These are phyloP conservation scores for Nakataea oryzae DNA, from an alignment of 2,329 filamentous ascomycete genomes.

Conservation along the genomic window DNA sequence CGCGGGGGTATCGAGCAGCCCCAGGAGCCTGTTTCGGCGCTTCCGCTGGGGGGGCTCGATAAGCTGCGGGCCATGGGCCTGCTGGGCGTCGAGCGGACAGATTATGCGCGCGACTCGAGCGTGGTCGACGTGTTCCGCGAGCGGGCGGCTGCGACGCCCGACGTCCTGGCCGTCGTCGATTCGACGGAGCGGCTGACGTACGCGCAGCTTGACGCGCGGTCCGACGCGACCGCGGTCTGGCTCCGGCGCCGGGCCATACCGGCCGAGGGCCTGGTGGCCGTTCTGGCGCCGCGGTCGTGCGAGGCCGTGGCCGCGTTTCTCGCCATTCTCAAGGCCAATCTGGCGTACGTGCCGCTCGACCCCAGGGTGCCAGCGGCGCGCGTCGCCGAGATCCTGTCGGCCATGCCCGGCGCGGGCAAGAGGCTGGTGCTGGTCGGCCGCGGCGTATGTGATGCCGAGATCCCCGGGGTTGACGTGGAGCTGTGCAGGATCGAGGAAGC, in stretches of 20 bases:
- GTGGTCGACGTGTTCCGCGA: constrained; percentile 17
- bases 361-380: constrained; percentile 27
- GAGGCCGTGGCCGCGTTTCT: constrained; percentile 48
- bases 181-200: constrained; percentile 13
- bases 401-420: neutral
- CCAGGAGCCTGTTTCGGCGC: no score
- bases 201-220: neutral
- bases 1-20: no score
- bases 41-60: no score
- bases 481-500: neutral
- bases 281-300: constrained; percentile 23
- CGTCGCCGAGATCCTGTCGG: neutral
- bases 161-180: constrained; percentile 19
- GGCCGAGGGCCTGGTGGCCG: neutral
- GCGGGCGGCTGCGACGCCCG: constrained; percentile 11
- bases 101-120: neutral
- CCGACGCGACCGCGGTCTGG: neutral
- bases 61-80: no score
- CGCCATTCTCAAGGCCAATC: constrained; percentile 43
- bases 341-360: constrained; percentile 49
- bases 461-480: neutral
- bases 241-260: constrained; percentile 21
- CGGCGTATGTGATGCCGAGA: neutral
- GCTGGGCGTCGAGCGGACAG: no score
- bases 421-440: neutral